Evolutionary conservation across 2,329 filamentous ascomycete genomes (phyloP), one percentile per base, ranked within the genome.

Genomic region (Diplodia scrobiculata): DNA sequence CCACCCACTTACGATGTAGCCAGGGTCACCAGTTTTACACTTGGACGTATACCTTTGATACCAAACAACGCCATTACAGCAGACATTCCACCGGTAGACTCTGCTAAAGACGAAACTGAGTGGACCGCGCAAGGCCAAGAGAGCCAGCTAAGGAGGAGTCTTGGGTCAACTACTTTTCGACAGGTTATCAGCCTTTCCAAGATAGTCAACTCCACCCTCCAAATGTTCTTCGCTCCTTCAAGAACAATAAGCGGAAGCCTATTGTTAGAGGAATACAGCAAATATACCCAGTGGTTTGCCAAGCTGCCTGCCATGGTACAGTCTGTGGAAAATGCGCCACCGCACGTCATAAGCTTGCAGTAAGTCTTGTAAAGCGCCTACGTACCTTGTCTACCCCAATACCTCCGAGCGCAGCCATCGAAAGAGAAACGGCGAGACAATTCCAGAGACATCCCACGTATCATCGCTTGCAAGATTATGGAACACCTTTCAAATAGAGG

Each of bases 121-220:
- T 70, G 69, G 69, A 21, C 36, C 5, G 63, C 66, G 5, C 67
- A 69, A 48, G 68, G 66, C 14, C 55, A 60, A 60, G 59, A 60
- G 34, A 25, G 32, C 34, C 19, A 41, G 34, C 13, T 45, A 34
- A 66, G 52, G 54, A 68, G 64, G 5, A 55, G 69, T 13, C 55
- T 58, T 32, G 48, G 63, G 32, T 68, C 69, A 13, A 66, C 69
- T 17, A 70, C 68, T 13, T 70, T 70, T 63, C 51, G 66, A 25
- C 65, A 67, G 59, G 19, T 66, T 19, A 55, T 67, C 27, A 63
- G 48, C 27, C 67, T 70, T 19, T 70, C 68, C 5, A 69, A 68
- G 41, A 70, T 70, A 32, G 68, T 70, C 60, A 70, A 70, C 65
- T 70, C 68, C 10, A 70, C 68, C 13, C 64, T 70, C n/a, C 53